Percentiles rank a stretch among this genome's conserved stretches.
Conservation (phyloP, 2,329 filamentous ascomycete genomes). For the Penicillium sp. region DNA sequence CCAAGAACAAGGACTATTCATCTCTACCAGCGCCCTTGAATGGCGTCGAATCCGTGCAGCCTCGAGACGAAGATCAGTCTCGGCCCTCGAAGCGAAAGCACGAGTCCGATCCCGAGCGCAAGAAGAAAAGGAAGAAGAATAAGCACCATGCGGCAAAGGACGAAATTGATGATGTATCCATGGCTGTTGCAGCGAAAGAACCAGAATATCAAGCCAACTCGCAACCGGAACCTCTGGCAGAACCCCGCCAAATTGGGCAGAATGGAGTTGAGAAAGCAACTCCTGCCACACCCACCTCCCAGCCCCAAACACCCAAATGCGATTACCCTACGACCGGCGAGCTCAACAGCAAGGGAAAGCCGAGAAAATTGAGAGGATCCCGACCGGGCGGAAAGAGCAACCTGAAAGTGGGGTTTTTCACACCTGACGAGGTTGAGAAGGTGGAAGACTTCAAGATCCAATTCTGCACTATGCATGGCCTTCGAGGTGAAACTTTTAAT, state of each 20-base stretch:
- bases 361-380: constrained; percentile 6
- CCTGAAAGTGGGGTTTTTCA: constrained; percentile 31
- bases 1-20: neutral
- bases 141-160: constrained; percentile 9
- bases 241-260: neutral
- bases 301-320: neutral
- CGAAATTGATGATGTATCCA: neutral
- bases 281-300: neutral
- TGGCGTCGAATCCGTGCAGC: neutral
- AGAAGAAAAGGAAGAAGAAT: constrained; percentile 9
- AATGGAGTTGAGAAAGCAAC: neutral
- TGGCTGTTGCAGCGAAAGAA: neutral
- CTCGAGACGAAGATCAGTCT: constrained; percentile 6
- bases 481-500: constrained; percentile 28
- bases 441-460: constrained; percentile 35
- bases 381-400: constrained; percentile 15
- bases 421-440: constrained; percentile 28
- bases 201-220: neutral
- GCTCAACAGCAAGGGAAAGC: neutral
- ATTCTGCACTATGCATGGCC: constrained; percentile 32
- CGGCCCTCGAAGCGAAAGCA: constrained; percentile 31
- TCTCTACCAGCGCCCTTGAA: neutral
- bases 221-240: neutral
- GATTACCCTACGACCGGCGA: neutral
- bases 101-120: constrained; percentile 10